These are phyloP conservation scores for Fusarium bulbicola DNA, from an alignment of 2,329 filamentous ascomycete genomes.

Conservation along the genomic window DNA sequence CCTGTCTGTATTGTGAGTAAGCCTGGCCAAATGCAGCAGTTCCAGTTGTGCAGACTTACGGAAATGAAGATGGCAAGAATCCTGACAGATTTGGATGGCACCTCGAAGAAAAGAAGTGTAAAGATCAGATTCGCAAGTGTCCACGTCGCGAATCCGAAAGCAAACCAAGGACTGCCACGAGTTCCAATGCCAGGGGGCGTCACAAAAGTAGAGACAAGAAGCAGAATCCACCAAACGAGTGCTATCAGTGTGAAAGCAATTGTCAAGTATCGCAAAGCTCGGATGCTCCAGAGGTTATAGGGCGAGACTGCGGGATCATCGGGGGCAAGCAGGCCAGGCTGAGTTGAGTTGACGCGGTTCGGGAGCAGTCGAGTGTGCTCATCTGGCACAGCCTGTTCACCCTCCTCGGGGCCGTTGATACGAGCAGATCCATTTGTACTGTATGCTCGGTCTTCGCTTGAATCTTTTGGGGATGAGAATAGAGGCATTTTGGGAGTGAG, in stretches of 20 bases:
- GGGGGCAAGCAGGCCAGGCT: constrained; percentile 48
- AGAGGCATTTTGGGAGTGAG: constrained; percentile 44
- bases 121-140: constrained; percentile 80
- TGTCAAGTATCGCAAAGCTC: constrained; percentile 80
- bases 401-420: constrained; percentile 33
- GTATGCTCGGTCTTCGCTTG: constrained; percentile 29
- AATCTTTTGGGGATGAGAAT: constrained; percentile 43
- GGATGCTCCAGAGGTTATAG: constrained; percentile 94
- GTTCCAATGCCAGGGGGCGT: constrained; percentile 88
- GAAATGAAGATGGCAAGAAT: constrained; percentile 76
- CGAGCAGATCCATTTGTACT: constrained; percentile 16
- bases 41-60: constrained; percentile 17
- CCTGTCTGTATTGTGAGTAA: constrained; percentile 33
- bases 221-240: constrained; percentile 91
- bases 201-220: constrained; percentile 90
- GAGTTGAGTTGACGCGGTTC: constrained; percentile 66
- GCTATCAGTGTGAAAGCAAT: constrained; percentile 78
- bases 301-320: constrained; percentile 74
- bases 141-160: constrained; percentile 84
- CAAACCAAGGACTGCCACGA: constrained; percentile 90
- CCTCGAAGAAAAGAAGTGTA: constrained; percentile 85
- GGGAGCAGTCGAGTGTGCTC: constrained; percentile 75
- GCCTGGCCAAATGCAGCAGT: constrained; percentile 33
- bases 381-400: constrained; percentile 48
- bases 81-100: constrained; percentile 82